Evolutionary conservation across 129 eudicot genomes (phyloP).

Genomic region (Scalesia atractyloides): DNA sequence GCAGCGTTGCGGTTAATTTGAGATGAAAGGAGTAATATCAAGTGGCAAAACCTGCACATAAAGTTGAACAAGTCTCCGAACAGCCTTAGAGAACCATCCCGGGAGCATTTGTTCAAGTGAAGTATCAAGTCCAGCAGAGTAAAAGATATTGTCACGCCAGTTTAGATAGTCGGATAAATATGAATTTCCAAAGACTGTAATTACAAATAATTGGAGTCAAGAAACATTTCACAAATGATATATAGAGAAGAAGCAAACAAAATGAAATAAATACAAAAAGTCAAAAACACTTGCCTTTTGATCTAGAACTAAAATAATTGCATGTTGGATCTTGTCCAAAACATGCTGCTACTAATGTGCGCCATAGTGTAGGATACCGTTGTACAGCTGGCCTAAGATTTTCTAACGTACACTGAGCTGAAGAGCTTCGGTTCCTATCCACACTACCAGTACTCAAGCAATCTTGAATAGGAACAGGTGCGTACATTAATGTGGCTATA

Average conservation of each 20-base stretch:
- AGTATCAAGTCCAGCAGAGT: slow-evolving; percentile 86
- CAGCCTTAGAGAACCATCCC: slow-evolving; percentile 91
- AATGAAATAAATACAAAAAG: slow-evolving; percentile 16
- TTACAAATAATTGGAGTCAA: slow-evolving; percentile 29
- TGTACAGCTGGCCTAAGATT: slow-evolving; percentile 92
- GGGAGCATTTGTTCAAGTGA: slow-evolving; percentile 95
- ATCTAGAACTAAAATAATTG: slow-evolving; percentile 52
- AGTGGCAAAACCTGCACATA: slow-evolving; percentile 75
- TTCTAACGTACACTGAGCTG: slow-evolving; percentile 94
- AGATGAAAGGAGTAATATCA: not conserved
- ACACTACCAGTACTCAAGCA: slow-evolving; percentile 93
- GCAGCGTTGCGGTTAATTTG: slow-evolving; percentile 11
- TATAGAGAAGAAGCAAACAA: not conserved
- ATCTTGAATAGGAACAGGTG: slow-evolving; percentile 84
- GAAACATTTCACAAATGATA: slow-evolving; percentile 19
- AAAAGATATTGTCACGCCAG: slow-evolving; percentile 87
- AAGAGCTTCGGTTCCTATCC: slow-evolving; percentile 67
- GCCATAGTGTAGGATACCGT: slow-evolving; percentile 90
- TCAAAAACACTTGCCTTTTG: slow-evolving; percentile 42
- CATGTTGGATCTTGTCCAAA: slow-evolving; percentile 82
- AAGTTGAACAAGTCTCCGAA: slow-evolving; percentile 90
- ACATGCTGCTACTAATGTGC: slow-evolving; percentile 78
- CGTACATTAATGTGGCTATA: slow-evolving; percentile 88
- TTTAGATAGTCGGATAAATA: slow-evolving; percentile 71
- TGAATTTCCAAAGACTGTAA: slow-evolving; percentile 57